These are phyloP conservation scores for Syzygium grande DNA, from an alignment of 345 rosid species.

Conservation along the genomic window DNA sequence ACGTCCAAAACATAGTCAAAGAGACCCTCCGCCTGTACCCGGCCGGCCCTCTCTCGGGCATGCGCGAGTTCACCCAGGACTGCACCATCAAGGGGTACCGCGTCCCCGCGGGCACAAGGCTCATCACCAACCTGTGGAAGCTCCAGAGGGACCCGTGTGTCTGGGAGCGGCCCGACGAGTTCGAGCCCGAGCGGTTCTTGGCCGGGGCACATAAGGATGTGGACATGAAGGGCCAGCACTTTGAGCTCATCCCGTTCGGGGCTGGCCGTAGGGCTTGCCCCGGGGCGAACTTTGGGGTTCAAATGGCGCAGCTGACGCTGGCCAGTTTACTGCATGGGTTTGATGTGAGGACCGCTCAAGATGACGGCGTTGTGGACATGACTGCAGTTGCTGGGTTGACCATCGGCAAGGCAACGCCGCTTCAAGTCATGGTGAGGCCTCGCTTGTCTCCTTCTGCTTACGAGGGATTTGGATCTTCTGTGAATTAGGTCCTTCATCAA, in stretches of 20 bases:
- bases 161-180: conserved; percentile 14
- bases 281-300: conserved; percentile 7
- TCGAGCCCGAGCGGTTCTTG: conserved; percentile 18
- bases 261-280: conserved; percentile 20
- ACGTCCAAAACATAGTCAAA: conserved; percentile 5
- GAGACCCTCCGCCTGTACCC: background rate
- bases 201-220: background rate
- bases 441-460: conserved; percentile 6
- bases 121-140: conserved; percentile 12
- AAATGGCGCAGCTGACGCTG: conserved; percentile 1
- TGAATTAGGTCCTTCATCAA: background rate
- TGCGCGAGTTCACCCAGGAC: conserved; percentile 9
- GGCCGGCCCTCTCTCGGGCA: background rate
- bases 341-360: background rate
- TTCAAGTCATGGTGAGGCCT: conserved; percentile 7
- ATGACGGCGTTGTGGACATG: conserved; percentile 8
- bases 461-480: background rate
- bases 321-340: conserved; percentile 7
- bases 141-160: conserved; percentile 11
- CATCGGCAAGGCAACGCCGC: conserved; percentile 9
- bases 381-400: conserved; percentile 1
- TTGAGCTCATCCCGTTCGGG: conserved; percentile 16
- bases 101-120: conserved; percentile 1
- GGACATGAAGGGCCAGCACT: conserved; percentile 13
- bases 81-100: conserved; percentile 11